Conservation (phyloP, 2,329 filamentous ascomycete species). For the Trichoderma simmonsii region DNA sequence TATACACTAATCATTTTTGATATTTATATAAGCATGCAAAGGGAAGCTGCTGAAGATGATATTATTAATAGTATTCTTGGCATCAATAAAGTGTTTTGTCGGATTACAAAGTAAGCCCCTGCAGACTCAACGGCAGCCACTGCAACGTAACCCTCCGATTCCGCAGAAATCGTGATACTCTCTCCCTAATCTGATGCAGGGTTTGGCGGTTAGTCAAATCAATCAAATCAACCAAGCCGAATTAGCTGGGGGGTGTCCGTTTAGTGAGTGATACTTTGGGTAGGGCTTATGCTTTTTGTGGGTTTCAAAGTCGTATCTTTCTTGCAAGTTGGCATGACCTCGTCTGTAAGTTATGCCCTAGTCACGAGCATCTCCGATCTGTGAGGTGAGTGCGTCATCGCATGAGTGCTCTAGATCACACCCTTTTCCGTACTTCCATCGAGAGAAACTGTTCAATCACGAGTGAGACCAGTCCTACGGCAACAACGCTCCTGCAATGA, state of each 20-base stretch:
- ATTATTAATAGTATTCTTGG: not conserved
- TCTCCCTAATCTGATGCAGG: not conserved
- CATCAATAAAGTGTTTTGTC: not conserved
- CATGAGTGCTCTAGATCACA: not conserved
- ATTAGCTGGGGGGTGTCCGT: not conserved
- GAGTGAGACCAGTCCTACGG: not conserved
- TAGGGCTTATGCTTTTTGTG: not conserved
- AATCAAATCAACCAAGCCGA: not conserved
- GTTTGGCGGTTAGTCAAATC: not conserved
- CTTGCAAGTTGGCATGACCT: not conserved
- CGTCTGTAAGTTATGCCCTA: not conserved
- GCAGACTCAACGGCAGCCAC: not conserved
- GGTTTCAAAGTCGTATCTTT: not conserved
- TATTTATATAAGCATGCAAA: not conserved
- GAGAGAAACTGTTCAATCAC: not conserved
- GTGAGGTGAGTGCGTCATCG: not conserved
- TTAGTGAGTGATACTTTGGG: not conserved
- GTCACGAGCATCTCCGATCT: not conserved
- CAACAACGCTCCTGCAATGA: slow-evolving; percentile 21
- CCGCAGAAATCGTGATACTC: not conserved
- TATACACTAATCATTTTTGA: no score
- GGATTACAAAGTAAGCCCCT: not conserved
- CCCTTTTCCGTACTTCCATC: not conserved
- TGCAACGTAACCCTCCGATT: not conserved
- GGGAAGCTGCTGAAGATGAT: not conserved